A percentile compares a stretch with the other conserved stretches of the same genome.
phyloP scores from a whole-genome alignment of 352 stramenopile genomes.

The Phytophthora sp. region DNA sequence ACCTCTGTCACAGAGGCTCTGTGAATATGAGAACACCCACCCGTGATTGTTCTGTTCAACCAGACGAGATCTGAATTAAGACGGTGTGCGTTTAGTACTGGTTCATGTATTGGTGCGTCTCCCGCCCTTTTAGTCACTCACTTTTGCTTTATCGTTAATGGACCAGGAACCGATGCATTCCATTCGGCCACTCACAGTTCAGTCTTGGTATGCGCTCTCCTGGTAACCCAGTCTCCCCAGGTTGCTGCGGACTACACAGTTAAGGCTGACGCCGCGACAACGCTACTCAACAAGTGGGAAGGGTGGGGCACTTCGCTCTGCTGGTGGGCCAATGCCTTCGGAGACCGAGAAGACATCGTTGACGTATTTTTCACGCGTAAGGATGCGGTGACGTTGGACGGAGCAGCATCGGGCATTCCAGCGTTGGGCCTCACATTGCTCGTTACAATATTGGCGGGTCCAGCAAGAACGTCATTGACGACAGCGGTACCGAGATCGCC shows the following conservation, averaged over 20 bases:
- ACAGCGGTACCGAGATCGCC: conserved; percentile 41
- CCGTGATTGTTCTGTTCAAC: conserved; percentile 12
- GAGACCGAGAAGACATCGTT: conserved; percentile 53
- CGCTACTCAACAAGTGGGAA: conserved; percentile 44
- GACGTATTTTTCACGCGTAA: conserved; percentile 62
- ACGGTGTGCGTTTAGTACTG: conserved; percentile 16
- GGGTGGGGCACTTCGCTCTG: conserved; percentile 66
- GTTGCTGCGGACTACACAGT: conserved; percentile 28
- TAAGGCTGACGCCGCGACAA: conserved; percentile 23
- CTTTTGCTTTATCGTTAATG: conserved; percentile 3
- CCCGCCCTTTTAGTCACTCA: not conserved
- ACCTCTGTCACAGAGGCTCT: too few relatives aligned
- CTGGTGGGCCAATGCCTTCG: conserved; percentile 73
- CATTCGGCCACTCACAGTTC: conserved; percentile 10
- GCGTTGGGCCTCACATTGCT: conserved; percentile 53
- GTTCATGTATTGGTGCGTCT: conserved; percentile 6
- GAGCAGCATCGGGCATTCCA: conserved; percentile 33
- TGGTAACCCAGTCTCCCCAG: not conserved
- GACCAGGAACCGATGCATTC: conserved; percentile 11
- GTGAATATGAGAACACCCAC: too few relatives aligned
- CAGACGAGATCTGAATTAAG: conserved; percentile 26
- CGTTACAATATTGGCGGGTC: conserved; percentile 70
- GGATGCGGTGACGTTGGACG: conserved; percentile 36
- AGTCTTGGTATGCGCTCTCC: conserved; percentile 6
- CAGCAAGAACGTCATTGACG: conserved; percentile 45